phyloP scores from a whole-genome alignment of 2,329 filamentous ascomycete species.

The Ophiostoma australiae region DNA sequence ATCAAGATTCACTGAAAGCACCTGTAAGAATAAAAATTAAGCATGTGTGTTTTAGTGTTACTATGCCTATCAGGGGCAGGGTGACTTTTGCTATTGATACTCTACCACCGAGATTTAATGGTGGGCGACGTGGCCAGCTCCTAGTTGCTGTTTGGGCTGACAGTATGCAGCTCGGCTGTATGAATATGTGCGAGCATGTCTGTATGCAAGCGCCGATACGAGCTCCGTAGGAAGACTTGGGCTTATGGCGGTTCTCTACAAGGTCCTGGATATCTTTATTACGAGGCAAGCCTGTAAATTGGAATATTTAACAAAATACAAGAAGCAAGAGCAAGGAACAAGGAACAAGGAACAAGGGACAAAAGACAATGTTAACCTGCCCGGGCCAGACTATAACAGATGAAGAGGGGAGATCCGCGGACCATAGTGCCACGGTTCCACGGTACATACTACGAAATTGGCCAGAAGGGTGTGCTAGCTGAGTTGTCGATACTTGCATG shows the following conservation, averaged over 20 bases:
- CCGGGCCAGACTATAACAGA: not conserved
- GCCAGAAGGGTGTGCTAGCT: constrained; percentile 17
- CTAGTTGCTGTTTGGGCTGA: not conserved
- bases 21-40: too few species aligned
- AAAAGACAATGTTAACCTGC: not conserved
- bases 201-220: not conserved
- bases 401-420: not conserved
- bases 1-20: not conserved
- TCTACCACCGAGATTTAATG: not conserved
- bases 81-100: not conserved
- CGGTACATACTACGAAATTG: not conserved
- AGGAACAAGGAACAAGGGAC: not conserved
- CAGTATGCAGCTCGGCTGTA: not conserved
- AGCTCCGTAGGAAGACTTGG: not conserved
- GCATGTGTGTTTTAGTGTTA: too few species aligned
- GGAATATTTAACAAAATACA: not conserved
- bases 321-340: not conserved
- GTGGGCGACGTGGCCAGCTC: not conserved
- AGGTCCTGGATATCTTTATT: not conserved
- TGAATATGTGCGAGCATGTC: not conserved
- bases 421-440: not conserved
- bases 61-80: not conserved
- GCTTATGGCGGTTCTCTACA: not conserved
- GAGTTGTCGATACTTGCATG: constrained; percentile 14
- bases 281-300: too few species aligned